Evolutionary conservation across 2,329 filamentous ascomycete genomes (phyloP).

Genomic region (Aspergillus bombycis): DNA sequence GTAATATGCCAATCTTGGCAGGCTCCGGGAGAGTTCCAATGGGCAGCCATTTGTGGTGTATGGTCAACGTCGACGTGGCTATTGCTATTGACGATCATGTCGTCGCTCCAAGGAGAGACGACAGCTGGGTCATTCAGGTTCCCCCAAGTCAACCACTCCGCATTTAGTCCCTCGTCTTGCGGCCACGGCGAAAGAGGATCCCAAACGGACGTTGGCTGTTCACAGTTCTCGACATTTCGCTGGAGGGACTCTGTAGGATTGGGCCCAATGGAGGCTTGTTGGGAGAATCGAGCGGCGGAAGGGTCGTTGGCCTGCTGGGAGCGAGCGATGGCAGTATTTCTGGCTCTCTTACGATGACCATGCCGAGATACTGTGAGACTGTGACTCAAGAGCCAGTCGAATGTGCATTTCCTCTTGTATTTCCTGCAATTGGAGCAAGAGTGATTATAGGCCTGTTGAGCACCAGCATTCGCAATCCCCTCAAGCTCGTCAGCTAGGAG

Average conservation of each 20-base stretch:
- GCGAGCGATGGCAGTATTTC: neutral
- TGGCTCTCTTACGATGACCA: neutral
- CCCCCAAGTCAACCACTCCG: neutral
- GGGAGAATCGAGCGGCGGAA: neutral
- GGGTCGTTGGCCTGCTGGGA: neutral
- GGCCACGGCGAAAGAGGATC: neutral
- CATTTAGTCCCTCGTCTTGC: neutral
- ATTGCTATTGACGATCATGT: neutral
- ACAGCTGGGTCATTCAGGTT: neutral
- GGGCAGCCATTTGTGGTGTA: neutral
- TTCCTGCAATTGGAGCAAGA: neutral
- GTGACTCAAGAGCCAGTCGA: neutral
- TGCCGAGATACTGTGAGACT: neutral
- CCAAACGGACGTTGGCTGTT: neutral
- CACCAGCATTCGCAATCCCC: neutral
- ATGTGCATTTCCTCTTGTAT: neutral
- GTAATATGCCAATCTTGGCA: neutral
- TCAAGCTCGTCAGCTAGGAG: conserved; percentile 4
- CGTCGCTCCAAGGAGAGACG: neutral
- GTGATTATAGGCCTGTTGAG: neutral
- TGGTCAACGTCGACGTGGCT: neutral
- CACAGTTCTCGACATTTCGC: neutral
- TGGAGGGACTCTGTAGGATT: neutral
- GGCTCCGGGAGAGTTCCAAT: neutral
- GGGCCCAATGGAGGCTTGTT: neutral